Evolutionary conservation across 345 rosid species (phyloP).

Genomic region (Durio zibethinus): DNA sequence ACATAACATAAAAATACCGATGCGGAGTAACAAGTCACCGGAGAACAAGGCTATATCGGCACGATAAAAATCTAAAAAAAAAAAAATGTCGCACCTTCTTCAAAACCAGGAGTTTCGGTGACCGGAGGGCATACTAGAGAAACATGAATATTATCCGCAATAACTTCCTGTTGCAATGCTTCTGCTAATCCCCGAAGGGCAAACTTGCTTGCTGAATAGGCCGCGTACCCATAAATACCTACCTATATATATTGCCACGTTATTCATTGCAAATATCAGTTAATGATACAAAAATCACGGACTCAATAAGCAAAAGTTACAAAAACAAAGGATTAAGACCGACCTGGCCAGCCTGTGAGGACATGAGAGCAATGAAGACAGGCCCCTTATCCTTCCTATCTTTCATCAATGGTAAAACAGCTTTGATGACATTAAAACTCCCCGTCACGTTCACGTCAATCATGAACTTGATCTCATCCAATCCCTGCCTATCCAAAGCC

Average conservation of each 20-base stretch:
- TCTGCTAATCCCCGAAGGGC: constrained; percentile 81
- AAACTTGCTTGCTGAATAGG: constrained; percentile 77
- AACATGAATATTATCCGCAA: constrained; percentile 65
- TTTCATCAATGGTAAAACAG: constrained; percentile 72
- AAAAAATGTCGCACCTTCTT: constrained; percentile 43
- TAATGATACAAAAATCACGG: no score
- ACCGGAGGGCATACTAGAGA: constrained; percentile 75
- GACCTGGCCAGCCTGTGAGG: constrained; percentile 92
- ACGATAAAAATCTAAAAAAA: no score
- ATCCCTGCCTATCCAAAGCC: no score
- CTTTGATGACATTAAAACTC: no score
- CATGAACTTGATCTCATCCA: no score
- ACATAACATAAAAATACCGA: no score
- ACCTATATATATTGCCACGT: constrained; percentile 33
- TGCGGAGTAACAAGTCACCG: no score
- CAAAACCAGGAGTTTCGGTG: constrained; percentile 70
- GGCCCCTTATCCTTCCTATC: constrained; percentile 48
- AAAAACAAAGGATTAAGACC: not conserved
- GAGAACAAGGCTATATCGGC: no score
- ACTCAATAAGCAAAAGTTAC: no score
- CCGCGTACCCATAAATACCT: constrained; percentile 83
- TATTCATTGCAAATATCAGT: no score
- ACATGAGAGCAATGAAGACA: constrained; percentile 61
- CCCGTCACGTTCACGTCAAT: no score
- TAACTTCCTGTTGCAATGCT: constrained; percentile 82